These are phyloP conservation scores for Xylaria sp. DNA, from an alignment of 2,329 filamentous ascomycete genomes.

Conservation along the genomic window DNA sequence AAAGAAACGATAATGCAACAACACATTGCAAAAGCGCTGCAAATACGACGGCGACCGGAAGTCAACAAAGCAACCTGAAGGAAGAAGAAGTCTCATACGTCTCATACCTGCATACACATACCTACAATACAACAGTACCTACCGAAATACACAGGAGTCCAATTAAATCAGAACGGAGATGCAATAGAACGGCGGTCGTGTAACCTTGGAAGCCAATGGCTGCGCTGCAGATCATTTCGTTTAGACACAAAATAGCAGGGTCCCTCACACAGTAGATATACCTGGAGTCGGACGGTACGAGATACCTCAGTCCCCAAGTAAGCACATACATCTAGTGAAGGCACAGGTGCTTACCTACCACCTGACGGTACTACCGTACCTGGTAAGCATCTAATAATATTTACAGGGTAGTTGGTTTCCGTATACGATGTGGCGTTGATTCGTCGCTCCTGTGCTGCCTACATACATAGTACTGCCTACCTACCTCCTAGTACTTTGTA, in stretches of 20 bases:
- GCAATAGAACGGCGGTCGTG: slow-evolving; percentile 1
- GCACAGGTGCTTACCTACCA: too few species aligned
- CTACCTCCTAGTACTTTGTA: too few species aligned
- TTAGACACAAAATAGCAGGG: not conserved
- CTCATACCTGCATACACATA: not conserved
- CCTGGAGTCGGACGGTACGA: not conserved
- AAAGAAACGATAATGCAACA: not conserved
- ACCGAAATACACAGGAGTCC: not conserved
- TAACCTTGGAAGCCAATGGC: not conserved
- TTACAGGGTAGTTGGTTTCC: not conserved
- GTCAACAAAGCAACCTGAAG: not conserved
- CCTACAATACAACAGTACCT: not conserved
- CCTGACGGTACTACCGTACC: not conserved
- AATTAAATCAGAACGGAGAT: not conserved
- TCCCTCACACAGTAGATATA: not conserved
- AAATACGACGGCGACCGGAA: not conserved
- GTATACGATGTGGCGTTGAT: not conserved
- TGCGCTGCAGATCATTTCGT: not conserved
- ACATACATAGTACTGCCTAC: too few species aligned
- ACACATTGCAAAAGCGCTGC: not conserved
- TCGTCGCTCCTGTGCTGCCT: not conserved
- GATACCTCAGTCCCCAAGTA: too few species aligned
- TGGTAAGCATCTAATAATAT: not conserved
- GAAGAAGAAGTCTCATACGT: too few species aligned
- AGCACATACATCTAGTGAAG: too few species aligned